Conservation (phyloP, 257 asterid genomes). For the Gardenia jasminoides region DNA sequence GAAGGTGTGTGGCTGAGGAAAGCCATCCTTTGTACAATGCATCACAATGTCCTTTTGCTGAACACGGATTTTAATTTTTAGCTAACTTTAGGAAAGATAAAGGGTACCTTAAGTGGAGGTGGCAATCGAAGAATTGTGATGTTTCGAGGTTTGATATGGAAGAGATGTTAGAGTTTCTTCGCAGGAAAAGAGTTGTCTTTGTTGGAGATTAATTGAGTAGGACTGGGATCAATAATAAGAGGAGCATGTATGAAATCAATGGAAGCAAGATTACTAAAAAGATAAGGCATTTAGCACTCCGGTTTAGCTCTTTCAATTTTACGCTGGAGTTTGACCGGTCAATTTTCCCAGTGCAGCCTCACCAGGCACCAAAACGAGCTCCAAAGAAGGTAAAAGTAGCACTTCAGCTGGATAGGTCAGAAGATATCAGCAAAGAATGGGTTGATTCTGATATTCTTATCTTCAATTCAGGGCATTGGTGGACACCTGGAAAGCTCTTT, state of each 20-base stretch:
- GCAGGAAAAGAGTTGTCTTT: constrained; percentile 81
- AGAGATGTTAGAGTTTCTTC: constrained; percentile 53
- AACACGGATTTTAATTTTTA: constrained; percentile 75
- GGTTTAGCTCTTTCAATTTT: constrained; percentile 49
- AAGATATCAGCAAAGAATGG: constrained; percentile 75
- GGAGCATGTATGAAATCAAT: constrained; percentile 71
- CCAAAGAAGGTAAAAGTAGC: constrained; percentile 79
- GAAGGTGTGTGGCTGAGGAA: constrained; percentile 75
- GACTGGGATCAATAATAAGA: constrained; percentile 67
- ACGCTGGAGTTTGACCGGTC: constrained; percentile 85
- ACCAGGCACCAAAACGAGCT: constrained; percentile 55
- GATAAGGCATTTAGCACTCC: constrained; percentile 65
- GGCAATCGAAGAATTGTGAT: constrained; percentile 75
- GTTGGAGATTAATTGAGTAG: constrained; percentile 92
- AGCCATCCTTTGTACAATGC: constrained; percentile 78
- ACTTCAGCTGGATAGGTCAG: constrained; percentile 64
- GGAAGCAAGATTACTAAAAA: constrained; percentile 77
- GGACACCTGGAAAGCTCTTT: constrained; percentile 78
- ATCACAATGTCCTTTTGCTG: constrained; percentile 73
- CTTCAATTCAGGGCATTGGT: constrained; percentile 95
- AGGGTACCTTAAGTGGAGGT: constrained; percentile 79
- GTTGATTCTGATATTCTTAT: constrained; percentile 73
- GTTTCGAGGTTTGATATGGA: constrained; percentile 59
- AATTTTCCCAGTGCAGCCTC: constrained; percentile 78
- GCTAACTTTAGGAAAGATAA: constrained; percentile 73